A percentile compares a stretch with the other conserved stretches of the same genome.
Conservation (phyloP, 2,329 filamentous ascomycete genomes). For the Cladosporium halotolerans region DNA sequence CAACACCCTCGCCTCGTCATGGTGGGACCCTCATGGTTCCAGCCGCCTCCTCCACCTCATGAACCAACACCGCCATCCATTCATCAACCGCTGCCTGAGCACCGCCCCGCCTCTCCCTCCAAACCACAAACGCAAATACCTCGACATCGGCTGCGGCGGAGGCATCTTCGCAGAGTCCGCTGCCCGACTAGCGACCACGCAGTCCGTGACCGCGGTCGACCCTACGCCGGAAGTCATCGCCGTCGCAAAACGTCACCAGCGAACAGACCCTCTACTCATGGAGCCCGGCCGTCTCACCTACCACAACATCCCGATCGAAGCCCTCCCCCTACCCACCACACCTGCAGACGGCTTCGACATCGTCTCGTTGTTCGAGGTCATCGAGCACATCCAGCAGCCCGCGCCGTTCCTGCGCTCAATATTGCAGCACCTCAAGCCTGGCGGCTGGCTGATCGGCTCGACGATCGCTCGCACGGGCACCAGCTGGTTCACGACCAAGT, state of each 20-base stretch:
- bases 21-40: conserved; percentile 95
- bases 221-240: conserved; percentile 66
- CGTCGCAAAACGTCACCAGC: conserved; percentile 70
- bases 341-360: conserved; percentile 60
- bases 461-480: conserved; percentile 87
- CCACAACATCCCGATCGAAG: conserved; percentile 69
- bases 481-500: conserved; percentile 86
- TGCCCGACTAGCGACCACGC: conserved; percentile 59
- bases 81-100: conserved; percentile 64
- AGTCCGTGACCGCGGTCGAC: conserved; percentile 68
- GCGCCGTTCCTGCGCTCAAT: conserved; percentile 66
- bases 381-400: conserved; percentile 82
- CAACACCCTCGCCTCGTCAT: conserved; percentile 82
- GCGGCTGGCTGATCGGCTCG: conserved; percentile 86
- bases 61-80: conserved; percentile 94
- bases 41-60: conserved; percentile 92
- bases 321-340: conserved; percentile 36
- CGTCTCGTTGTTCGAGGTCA: conserved; percentile 84
- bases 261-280: conserved; percentile 62
- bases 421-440: conserved; percentile 72
- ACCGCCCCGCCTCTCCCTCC: conserved; percentile 38
- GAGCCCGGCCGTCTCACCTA: conserved; percentile 57
- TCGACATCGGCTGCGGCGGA: conserved; percentile 92
- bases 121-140: conserved; percentile 54
- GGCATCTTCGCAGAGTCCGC: conserved; percentile 93